Evolutionary conservation across 305 asterid genomes (phyloP).

Genomic region (Solanum hybrid): DNA sequence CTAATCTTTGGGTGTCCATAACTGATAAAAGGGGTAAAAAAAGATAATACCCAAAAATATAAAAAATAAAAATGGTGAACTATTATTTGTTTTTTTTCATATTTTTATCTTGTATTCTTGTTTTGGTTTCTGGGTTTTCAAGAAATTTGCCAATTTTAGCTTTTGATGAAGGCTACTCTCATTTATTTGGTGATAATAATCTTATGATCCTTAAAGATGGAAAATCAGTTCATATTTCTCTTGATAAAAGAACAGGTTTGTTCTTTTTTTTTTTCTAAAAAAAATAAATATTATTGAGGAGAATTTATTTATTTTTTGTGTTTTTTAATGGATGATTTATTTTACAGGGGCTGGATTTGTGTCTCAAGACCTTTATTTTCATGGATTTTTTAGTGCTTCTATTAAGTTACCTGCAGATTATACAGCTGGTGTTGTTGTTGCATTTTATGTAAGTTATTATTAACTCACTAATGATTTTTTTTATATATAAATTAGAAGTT

Average conservation of each 20-base stretch:
- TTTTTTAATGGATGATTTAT: conserved; percentile 4
- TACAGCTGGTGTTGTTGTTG: conserved; percentile 91
- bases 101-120: conserved; percentile 18
- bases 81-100: conserved; percentile 12
- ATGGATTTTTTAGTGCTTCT: conserved; percentile 81
- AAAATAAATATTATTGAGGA: not conserved
- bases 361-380: conserved; percentile 72
- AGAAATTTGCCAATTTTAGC: conserved; percentile 52
- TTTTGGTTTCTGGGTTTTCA: conserved; percentile 43
- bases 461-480: not conserved
- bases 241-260: conserved; percentile 74
- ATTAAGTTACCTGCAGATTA: conserved; percentile 83
- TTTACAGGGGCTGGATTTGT: conserved; percentile 78
- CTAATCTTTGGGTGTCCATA: not conserved
- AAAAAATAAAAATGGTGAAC: conserved; percentile 21
- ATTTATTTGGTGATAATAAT: conserved; percentile 68
- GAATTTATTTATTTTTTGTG: not conserved
- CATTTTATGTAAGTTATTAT: conserved; percentile 65
- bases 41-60: not conserved
- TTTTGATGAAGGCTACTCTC: conserved; percentile 83
- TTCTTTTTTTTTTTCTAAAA: not conserved
- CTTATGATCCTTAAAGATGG: conserved; percentile 68
- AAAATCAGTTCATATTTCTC: conserved; percentile 53
- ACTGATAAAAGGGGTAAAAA: not conserved
- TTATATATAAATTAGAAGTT: not conserved